Evolutionary conservation across 2,329 filamentous ascomycete species (phyloP).

Genomic region (Xylariaceae sp.): DNA sequence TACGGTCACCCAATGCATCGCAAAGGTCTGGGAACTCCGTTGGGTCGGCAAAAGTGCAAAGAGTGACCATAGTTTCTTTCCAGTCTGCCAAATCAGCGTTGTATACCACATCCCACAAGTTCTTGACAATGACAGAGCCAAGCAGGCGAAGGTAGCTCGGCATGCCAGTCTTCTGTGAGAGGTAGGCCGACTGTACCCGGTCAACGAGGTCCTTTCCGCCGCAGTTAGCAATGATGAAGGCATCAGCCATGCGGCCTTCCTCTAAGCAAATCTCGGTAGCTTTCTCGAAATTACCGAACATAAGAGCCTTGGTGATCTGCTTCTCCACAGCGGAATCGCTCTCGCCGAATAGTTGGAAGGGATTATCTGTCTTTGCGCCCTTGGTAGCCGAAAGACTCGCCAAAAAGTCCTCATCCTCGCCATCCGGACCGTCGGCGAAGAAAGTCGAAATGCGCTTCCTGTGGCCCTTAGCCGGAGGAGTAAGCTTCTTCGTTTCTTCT

Average conservation of each 20-base stretch:
- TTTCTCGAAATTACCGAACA: constrained; percentile 86
- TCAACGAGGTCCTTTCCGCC: constrained; percentile 90
- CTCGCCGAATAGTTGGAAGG: constrained; percentile 84
- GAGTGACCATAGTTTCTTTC: constrained; percentile 94
- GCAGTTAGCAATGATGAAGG: constrained; percentile 96
- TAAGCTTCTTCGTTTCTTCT: constrained; percentile 45
- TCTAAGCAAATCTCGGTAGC: constrained; percentile 85
- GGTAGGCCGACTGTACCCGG: constrained; percentile 88
- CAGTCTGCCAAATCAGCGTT: constrained; percentile 90
- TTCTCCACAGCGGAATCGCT: constrained; percentile 82
- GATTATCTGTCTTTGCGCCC: constrained; percentile 87
- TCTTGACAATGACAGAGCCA: constrained; percentile 89
- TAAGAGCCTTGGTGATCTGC: constrained; percentile 78
- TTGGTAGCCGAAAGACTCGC: constrained; percentile 82
- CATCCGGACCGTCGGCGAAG: constrained; percentile 66
- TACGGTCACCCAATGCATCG: constrained; percentile 87
- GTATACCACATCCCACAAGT: constrained; percentile 96
- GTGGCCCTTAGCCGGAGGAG: constrained; percentile 33
- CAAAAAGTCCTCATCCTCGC: constrained; percentile 80
- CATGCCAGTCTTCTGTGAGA: constrained; percentile 74
- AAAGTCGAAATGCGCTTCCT: constrained; percentile 70
- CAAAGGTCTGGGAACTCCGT: constrained; percentile 92
- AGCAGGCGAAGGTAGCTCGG: constrained; percentile 91
- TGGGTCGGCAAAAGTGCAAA: constrained; percentile 92
- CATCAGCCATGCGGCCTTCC: constrained; percentile 88